phyloP scores from a whole-genome alignment of 345 rosid species.

The Arabis alpina region DNA sequence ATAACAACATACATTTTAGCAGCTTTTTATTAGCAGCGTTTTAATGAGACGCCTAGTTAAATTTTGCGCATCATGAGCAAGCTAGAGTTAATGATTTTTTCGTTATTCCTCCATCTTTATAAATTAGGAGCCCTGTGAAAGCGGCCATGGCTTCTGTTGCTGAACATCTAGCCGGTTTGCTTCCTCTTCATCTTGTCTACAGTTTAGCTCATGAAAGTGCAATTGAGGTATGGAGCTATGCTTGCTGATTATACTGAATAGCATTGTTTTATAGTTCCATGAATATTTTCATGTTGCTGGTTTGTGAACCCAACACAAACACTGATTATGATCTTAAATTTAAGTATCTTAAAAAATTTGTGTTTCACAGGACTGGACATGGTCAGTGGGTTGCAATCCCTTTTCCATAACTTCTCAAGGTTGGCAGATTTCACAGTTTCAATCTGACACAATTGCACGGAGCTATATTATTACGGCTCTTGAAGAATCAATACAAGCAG shows the following conservation, averaged over 20 bases:
- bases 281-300: conserved; percentile 10
- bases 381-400: conserved; percentile 97
- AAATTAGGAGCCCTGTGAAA: conserved; percentile 79
- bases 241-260: conserved; percentile 14
- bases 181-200: conserved; percentile 95
- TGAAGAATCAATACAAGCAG: conserved; percentile 83
- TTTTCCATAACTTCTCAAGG: conserved; percentile 86
- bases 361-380: conserved; percentile 83
- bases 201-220: conserved; percentile 96
- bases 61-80: conserved; percentile 3
- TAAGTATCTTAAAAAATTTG: conserved; percentile 5
- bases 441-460: conserved; percentile 87
- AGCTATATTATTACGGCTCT: conserved; percentile 88
- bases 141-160: conserved; percentile 93
- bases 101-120: conserved; percentile 8
- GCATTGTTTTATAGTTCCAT: conserved; percentile 23
- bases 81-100: conserved; percentile 17
- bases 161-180: conserved; percentile 94
- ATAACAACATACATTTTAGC: conserved; percentile 24
- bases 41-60: conserved; percentile 2
- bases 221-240: conserved; percentile 70
- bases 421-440: conserved; percentile 87
- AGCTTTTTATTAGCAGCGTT: conserved; percentile 4
- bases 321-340: conserved; percentile 1
- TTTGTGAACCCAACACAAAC: conserved; percentile 5